Conservation (phyloP, 176 grass and related monocot genomes). For the Pharus latifolius region DNA sequence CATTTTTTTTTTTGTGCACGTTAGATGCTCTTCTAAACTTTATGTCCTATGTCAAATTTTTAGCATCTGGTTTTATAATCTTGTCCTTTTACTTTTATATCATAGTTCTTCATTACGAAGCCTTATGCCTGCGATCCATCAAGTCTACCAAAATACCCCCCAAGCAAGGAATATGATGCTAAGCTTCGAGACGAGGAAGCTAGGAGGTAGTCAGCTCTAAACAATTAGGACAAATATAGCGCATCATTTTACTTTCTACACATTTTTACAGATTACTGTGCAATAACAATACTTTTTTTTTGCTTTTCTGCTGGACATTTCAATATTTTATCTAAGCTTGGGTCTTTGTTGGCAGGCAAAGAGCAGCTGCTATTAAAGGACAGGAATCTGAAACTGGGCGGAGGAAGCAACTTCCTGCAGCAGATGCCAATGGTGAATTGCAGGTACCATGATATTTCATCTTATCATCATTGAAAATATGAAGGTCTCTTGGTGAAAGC, state of each 20-base stretch:
- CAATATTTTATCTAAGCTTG: neutral
- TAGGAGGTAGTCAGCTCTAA: slow-evolving; percentile 46
- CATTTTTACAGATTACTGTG: neutral
- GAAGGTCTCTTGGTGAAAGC: neutral
- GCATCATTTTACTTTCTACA: neutral
- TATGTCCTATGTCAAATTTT: neutral
- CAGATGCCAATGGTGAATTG: slow-evolving; percentile 51
- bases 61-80: slow-evolving; percentile 2
- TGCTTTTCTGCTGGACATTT: neutral
- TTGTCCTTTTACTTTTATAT: slow-evolving; percentile 2
- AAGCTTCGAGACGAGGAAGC: slow-evolving; percentile 95
- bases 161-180: slow-evolving; percentile 95
- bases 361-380: slow-evolving; percentile 64
- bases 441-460: slow-evolving; percentile 44
- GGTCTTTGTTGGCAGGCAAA: slow-evolving; percentile 44
- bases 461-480: neutral
- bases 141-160: slow-evolving; percentile 95
- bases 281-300: too few species aligned
- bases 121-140: slow-evolving; percentile 89
- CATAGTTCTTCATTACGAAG: slow-evolving; percentile 54
- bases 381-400: slow-evolving; percentile 55
- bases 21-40: too few species aligned
- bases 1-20: too few species aligned
- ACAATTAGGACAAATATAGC: neutral
- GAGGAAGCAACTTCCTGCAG: slow-evolving; percentile 62